Evolutionary conservation across 805 yeast species (phyloP).

Genomic region (Pichia cephalocereana): DNA sequence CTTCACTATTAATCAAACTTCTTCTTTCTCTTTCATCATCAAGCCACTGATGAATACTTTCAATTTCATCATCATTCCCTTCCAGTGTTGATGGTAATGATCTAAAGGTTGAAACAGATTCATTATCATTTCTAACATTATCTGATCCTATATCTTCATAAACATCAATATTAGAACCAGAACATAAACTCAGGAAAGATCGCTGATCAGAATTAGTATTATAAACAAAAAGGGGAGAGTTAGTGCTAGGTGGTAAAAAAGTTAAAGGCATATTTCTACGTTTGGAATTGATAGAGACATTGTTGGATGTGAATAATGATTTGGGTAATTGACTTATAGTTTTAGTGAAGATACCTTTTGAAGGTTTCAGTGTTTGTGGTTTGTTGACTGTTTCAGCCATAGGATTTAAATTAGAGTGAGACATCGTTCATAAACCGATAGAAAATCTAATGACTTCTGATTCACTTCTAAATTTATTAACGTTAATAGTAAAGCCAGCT

Average conservation of each 20-base stretch:
- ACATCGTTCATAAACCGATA: too few relatives aligned
- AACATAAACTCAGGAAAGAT: slow-evolving; percentile 27
- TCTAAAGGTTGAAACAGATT: slow-evolving; percentile 26
- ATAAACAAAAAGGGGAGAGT: slow-evolving; percentile 28
- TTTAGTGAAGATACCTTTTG: slow-evolving; percentile 1
- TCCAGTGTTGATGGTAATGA: slow-evolving; percentile 30
- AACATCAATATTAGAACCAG: slow-evolving; percentile 20
- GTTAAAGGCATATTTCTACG: slow-evolving; percentile 27
- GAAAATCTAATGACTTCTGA: too few relatives aligned
- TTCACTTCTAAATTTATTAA: too few relatives aligned
- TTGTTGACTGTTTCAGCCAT: too few relatives aligned
- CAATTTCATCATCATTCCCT: slow-evolving; percentile 26
- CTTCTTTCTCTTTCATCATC: slow-evolving; percentile 30
- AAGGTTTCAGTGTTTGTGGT: neutral
- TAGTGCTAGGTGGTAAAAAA: slow-evolving; percentile 30
- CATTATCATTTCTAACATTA: slow-evolving; percentile 16
- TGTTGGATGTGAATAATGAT: slow-evolving; percentile 8
- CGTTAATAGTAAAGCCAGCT: too few relatives aligned
- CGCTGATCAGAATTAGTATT: slow-evolving; percentile 25
- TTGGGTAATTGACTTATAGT: slow-evolving; percentile 5
- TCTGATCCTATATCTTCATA: slow-evolving; percentile 10
- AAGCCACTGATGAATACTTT: slow-evolving; percentile 26
- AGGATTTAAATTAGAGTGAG: too few relatives aligned
- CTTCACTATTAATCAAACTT: slow-evolving; percentile 13
- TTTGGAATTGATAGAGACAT: slow-evolving; percentile 23